A percentile compares a stretch with the other conserved stretches of the same genome.
Conservation (phyloP, 2,329 filamentous ascomycete species). For the Pyricularia pennisetigena region DNA sequence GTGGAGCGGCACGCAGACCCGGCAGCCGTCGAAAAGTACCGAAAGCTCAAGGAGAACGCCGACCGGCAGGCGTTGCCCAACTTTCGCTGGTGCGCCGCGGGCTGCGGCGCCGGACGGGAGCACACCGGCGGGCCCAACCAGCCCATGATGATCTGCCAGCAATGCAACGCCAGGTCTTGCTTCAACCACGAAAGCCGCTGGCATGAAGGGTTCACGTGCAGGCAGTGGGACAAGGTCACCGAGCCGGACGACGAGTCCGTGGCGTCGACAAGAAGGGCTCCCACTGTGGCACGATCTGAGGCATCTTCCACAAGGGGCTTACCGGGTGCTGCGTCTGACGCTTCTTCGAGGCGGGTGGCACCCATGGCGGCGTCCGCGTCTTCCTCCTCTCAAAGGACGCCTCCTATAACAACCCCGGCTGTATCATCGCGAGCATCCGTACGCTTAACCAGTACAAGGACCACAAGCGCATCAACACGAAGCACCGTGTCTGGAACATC, state of each 20-base stretch:
- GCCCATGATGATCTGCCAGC: slow-evolving; percentile 30
- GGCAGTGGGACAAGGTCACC: slow-evolving; percentile 28
- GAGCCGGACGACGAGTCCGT: slow-evolving; percentile 24
- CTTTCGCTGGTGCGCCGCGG: slow-evolving; percentile 43
- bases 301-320: neutral
- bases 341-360: neutral
- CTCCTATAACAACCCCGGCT: neutral
- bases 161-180: slow-evolving; percentile 30
- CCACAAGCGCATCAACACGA: neutral
- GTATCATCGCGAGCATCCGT: neutral
- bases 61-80: slow-evolving; percentile 30
- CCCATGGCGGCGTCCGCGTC: neutral
- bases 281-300: neutral
- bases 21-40: slow-evolving; percentile 33
- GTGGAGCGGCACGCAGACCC: slow-evolving; percentile 33
- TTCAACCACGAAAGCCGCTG: slow-evolving; percentile 29
- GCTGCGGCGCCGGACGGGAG: slow-evolving; percentile 41
- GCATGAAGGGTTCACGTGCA: slow-evolving; percentile 30
- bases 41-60: slow-evolving; percentile 30
- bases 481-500: neutral
- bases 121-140: slow-evolving; percentile 29
- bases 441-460: neutral
- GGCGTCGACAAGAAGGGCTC: neutral
- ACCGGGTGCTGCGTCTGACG: neutral
- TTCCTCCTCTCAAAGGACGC: neutral